Evolutionary conservation across 352 stramenopile genomes (phyloP).

Genomic region (Globisporangium radiosum): DNA sequence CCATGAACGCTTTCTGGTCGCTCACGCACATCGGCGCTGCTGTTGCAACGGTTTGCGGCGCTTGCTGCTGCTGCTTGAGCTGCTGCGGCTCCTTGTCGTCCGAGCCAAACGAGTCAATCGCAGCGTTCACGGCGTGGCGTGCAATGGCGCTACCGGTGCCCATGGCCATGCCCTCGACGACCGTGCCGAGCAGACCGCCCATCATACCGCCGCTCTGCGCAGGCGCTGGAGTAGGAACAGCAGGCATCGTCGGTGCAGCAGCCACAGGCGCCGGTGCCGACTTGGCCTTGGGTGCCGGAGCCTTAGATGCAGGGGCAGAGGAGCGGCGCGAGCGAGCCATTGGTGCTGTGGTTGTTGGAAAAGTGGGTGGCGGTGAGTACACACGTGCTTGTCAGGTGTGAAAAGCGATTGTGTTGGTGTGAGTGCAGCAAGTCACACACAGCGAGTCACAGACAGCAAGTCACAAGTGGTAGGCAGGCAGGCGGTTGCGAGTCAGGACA

Average conservation of each 20-base stretch:
- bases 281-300: conserved; percentile 11
- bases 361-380: not conserved
- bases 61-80: conserved; percentile 5
- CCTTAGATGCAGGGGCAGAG: conserved; percentile 40
- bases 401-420: too few species aligned
- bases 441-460: too few species aligned
- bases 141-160: conserved; percentile 94
- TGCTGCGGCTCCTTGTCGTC: conserved; percentile 31
- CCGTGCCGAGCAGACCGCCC: conserved; percentile 89
- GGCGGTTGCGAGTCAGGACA: too few species aligned
- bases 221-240: conserved; percentile 17
- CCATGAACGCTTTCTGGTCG: conserved; percentile 73
- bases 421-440: too few species aligned
- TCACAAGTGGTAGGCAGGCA: too few species aligned
- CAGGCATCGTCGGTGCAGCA: conserved; percentile 9
- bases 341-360: not conserved
- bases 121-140: conserved; percentile 78
- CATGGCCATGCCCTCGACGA: conserved; percentile 96
- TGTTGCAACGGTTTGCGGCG: conserved; percentile 8
- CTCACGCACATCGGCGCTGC: conserved; percentile 32
- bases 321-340: conserved; percentile 73
- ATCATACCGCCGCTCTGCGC: conserved; percentile 76
- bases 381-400: too few species aligned
- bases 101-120: conserved; percentile 56
- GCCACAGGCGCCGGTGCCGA: conserved; percentile 20